phyloP scores from a whole-genome alignment of 139 green algal species.

The Haematococcus lacustris region DNA sequence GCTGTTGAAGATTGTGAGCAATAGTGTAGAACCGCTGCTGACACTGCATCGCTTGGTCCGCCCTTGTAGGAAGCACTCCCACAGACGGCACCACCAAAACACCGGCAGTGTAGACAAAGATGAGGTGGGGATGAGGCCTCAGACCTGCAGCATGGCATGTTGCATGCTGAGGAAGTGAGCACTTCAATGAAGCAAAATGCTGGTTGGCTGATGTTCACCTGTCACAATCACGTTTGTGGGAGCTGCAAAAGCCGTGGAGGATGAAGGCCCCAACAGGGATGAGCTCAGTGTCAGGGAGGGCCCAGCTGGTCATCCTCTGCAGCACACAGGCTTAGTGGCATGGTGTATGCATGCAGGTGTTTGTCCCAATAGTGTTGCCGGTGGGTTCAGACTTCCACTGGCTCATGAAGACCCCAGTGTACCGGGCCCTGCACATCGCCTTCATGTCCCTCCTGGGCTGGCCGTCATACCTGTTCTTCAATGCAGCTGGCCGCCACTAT shows the following conservation, averaged over 20 bases:
- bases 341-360: slow-evolving; percentile 40
- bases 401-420: slow-evolving; percentile 14
- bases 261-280: not conserved
- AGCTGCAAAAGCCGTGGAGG: not conserved
- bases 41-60: too few relatives aligned
- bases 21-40: too few relatives aligned
- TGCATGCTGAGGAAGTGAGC: not conserved
- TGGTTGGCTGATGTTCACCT: too few relatives aligned
- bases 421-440: slow-evolving; percentile 44
- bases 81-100: slow-evolving; percentile 83
- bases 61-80: slow-evolving; percentile 87
- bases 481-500: slow-evolving; percentile 63
- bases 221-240: too few relatives aligned
- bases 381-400: not conserved
- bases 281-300: not conserved
- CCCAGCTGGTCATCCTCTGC: not conserved
- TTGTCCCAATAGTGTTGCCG: slow-evolving; percentile 51
- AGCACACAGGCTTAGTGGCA: not conserved
- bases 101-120: slow-evolving; percentile 68
- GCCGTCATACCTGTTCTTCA: slow-evolving; percentile 78
- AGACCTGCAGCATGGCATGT: not conserved
- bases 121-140: slow-evolving; percentile 49
- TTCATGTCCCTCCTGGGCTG: slow-evolving; percentile 67
- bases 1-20: too few relatives aligned
- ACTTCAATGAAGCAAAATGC: too few relatives aligned